A percentile compares a stretch with the other conserved stretches of the same genome.
Conservation (phyloP, 2,329 filamentous ascomycete species). For the Alternaria arborescens region DNA sequence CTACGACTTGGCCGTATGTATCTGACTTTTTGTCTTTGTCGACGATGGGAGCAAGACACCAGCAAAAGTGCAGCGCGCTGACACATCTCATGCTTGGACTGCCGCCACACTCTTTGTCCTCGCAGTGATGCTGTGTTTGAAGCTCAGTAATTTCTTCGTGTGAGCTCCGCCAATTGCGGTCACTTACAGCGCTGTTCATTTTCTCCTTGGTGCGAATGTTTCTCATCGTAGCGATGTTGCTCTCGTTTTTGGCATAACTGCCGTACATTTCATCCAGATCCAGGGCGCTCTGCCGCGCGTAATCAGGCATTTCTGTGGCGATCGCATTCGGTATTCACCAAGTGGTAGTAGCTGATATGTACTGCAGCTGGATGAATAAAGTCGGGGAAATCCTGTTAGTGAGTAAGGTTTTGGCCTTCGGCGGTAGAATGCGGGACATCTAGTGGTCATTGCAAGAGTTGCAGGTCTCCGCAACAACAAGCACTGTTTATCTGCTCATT, state of each 20-base stretch:
- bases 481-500: background rate
- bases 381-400: background rate
- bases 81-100: constrained; percentile 7
- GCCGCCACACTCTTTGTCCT: constrained; percentile 9
- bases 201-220: constrained; percentile 10
- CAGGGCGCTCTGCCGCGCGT: constrained; percentile 8
- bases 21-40: background rate
- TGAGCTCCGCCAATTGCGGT: too few relatives aligned
- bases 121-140: constrained; percentile 14
- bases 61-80: constrained; percentile 8
- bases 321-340: background rate
- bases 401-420: background rate
- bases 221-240: background rate
- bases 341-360: background rate
- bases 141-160: background rate
- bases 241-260: background rate
- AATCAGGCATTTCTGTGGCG: constrained; percentile 9
- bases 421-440: background rate
- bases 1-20: constrained; percentile 1
- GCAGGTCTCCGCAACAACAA: background rate
- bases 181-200: constrained; percentile 6
- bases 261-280: constrained; percentile 12
- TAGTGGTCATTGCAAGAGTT: background rate
- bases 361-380: background rate
- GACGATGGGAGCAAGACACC: background rate